Conservation (phyloP, 108 stramenopile species). For the Cylindrotheca closterium region DNA sequence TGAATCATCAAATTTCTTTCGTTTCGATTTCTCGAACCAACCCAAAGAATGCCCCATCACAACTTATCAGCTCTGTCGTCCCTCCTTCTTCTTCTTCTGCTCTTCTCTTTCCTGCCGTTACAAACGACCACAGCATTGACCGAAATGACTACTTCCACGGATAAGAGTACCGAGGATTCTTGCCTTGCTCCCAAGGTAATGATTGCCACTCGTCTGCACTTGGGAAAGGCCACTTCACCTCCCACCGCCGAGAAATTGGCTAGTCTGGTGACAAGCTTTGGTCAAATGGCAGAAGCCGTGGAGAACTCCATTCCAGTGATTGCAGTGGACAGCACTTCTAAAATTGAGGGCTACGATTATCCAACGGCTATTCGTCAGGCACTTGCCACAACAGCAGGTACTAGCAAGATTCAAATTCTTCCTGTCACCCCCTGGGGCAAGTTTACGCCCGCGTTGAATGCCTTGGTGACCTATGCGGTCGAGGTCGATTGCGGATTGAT, state of each 20-base stretch:
- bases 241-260: conserved; percentile 12
- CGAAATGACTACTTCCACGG: too few relatives aligned
- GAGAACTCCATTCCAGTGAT: conserved; percentile 37
- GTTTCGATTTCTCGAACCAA: too few relatives aligned
- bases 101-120: too few relatives aligned
- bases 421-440: conserved; percentile 93
- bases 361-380: conserved; percentile 41
- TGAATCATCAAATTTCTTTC: too few relatives aligned
- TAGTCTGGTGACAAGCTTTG: conserved; percentile 10
- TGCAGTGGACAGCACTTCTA: conserved; percentile 70
- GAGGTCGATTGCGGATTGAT: conserved; percentile 32
- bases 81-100: too few relatives aligned
- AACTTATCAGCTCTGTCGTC: too few relatives aligned
- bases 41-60: too few relatives aligned
- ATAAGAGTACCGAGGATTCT: too few relatives aligned
- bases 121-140: too few relatives aligned
- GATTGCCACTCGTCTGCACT: conserved; percentile 79
- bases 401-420: conserved; percentile 21
- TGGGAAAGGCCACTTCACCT: conserved; percentile 53
- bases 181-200: too few relatives aligned
- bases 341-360: conserved; percentile 57
- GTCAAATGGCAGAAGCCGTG: conserved; percentile 12
- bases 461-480: conserved; percentile 56
- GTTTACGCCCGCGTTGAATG: conserved; percentile 90
- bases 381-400: conserved; percentile 3